These are phyloP conservation scores for Suhomyces maxii DNA, from an alignment of 1,139 yeast genomes.

Conservation along the genomic window DNA sequence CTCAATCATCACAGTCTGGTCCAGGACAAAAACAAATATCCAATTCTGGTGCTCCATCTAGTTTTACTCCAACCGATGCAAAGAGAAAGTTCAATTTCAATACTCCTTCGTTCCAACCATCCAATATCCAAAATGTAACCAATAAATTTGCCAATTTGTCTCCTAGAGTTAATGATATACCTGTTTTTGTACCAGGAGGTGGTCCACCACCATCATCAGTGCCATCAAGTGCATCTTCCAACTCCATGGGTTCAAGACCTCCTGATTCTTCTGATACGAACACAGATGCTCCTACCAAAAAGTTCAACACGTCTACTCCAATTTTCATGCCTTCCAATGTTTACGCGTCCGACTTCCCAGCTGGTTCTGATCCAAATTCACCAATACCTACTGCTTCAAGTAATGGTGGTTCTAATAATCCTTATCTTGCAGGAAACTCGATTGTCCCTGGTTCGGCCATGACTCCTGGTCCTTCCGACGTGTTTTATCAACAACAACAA, in stretches of 20 bases:
- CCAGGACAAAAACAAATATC: not conserved
- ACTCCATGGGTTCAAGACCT: constrained; percentile 1
- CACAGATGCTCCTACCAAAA: constrained; percentile 13
- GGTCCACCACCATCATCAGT: constrained; percentile 1
- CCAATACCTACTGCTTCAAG: constrained; percentile 7
- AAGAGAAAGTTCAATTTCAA: constrained; percentile 58
- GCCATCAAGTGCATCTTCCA: not conserved
- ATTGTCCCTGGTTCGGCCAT: constrained; percentile 4
- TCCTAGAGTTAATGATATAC: constrained; percentile 56
- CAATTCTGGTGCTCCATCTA: constrained; percentile 2
- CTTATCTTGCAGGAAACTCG: constrained; percentile 20
- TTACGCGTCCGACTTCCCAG: constrained; percentile 9
- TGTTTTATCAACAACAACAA: constrained; percentile 23
- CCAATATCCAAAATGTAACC: constrained; percentile 26
- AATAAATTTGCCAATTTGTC: constrained; percentile 49
- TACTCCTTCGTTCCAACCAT: constrained; percentile 68
- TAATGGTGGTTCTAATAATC: constrained; percentile 15
- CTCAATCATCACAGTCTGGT: not conserved
- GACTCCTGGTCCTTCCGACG: constrained; percentile 17
- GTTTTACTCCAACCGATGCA: constrained; percentile 13
- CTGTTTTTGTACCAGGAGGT: constrained; percentile 53
- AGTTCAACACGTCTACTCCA: constrained; percentile 35
- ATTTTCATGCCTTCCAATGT: constrained; percentile 27
- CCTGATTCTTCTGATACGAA: constrained; percentile 1
- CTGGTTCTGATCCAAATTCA: constrained; percentile 4